Conservation (phyloP, 371 early-diverging fungal species). For the Mucor mucedo region DNA sequence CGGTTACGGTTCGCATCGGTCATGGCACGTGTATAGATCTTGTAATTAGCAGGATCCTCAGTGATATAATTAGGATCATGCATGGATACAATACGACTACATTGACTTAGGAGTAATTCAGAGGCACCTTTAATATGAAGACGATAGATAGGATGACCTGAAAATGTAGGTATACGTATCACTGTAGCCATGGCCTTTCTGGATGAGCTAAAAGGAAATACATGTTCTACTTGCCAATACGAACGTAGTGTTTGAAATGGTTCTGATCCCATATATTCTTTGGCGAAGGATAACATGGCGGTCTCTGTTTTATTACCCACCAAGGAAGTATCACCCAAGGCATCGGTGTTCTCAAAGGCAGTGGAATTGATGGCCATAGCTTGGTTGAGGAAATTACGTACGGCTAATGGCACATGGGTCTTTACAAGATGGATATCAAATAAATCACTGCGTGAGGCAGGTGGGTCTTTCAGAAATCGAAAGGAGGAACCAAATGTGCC, state of each 20-base stretch:
- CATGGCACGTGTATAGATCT: conserved; percentile 55
- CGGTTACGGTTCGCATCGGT: conserved; percentile 47
- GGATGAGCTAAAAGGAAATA: conserved; percentile 83
- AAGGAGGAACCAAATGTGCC: conserved; percentile 62
- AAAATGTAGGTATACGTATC: conserved; percentile 49
- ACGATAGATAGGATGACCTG: conserved; percentile 45
- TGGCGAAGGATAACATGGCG: conserved; percentile 74
- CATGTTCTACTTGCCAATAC: conserved; percentile 53
- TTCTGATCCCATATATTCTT: conserved; percentile 51
- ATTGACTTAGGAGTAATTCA: conserved; percentile 69
- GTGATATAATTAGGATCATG: conserved; percentile 37
- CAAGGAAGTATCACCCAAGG: conserved; percentile 56
- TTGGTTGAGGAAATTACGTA: conserved; percentile 59
- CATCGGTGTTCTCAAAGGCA: conserved; percentile 70
- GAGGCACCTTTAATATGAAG: conserved; percentile 87
- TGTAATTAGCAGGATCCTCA: conserved; percentile 30
- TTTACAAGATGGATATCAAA: conserved; percentile 40
- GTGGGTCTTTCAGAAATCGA: conserved; percentile 46
- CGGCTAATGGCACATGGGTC: conserved; percentile 43
- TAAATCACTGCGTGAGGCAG: conserved; percentile 42
- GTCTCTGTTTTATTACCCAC: conserved; percentile 88
- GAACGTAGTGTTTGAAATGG: conserved; percentile 52
- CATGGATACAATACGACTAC: conserved; percentile 42
- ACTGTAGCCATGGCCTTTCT: conserved; percentile 87
- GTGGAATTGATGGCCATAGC: conserved; percentile 81